Evolutionary conservation across 139 green algal species (phyloP), one percentile per base, ranked within the genome.

Genomic region (Raphidocelis subcapitata): DNA sequence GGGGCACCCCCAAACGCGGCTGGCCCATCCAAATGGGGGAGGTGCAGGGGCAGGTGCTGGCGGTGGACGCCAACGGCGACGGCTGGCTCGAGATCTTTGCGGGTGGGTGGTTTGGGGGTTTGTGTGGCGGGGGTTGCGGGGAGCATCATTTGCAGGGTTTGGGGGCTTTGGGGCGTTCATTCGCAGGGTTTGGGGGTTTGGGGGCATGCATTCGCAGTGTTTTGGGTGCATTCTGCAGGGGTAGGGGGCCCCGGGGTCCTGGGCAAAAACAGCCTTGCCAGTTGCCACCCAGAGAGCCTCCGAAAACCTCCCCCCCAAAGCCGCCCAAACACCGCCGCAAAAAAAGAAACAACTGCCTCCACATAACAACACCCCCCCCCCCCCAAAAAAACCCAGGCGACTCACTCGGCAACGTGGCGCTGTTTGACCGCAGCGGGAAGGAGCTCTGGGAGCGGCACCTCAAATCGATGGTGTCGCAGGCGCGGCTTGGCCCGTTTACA

Each of bases 1-100:
- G 86, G 41, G 87, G 87, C 33, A 36, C 68, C 5, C 33, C 85
- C 14, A 60, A 77, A 26, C 56, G 83, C 3, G 90, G 92, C 8
- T 98, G 92, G 87, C 96, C 96, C 16, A 69, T 95, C 14, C 94
- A 98, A 82, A 97, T 99, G 94, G 94, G 91, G 0, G 88, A 96
- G 73, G 87, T 98, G 33, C 90, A 98, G 84, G 94, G 80, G 0
- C 94, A 98, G 76, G 85, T 93, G 36, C 84, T 93, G 63, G 93
- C 93, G 41, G 91, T 75, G 0, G 95, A 99, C 80, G 61, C 98
- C 65, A 92, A 98, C 77, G 88, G 84, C 46, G 94, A 99, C 69
- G 95, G 95, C 28, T 44, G 82, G 36, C 65, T 97, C 54, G 93
- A 99, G 86, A 79, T 99, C 26, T 73, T 88, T 33, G 75, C 79